These are phyloP conservation scores for Phoma sp. DNA, from an alignment of 2,329 filamentous ascomycete genomes.

Conservation along the genomic window DNA sequence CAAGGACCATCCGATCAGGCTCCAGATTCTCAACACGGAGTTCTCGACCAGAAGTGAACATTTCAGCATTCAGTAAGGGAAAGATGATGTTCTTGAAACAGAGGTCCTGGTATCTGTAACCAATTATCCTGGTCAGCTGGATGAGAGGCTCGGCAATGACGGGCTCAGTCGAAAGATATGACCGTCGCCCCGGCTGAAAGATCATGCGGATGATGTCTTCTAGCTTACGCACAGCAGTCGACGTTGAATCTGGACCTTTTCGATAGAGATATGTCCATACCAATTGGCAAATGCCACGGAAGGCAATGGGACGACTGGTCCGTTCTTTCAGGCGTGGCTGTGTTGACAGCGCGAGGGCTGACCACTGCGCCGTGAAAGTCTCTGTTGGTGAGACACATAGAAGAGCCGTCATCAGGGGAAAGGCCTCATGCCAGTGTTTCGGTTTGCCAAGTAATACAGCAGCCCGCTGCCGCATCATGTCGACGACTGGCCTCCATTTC, in stretches of 20 bases:
- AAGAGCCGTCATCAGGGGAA: conserved; percentile 84
- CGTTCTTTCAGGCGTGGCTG: conserved; percentile 87
- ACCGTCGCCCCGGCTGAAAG: conserved; percentile 78
- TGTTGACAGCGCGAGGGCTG: conserved; percentile 76
- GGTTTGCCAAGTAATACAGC: conserved; percentile 88
- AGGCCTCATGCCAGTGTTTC: conserved; percentile 87
- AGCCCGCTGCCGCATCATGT: conserved; percentile 77
- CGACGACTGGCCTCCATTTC: conserved; percentile 86
- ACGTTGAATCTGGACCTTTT: conserved; percentile 69
- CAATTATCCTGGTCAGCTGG: conserved; percentile 92
- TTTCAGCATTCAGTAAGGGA: conserved; percentile 88
- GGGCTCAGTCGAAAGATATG: conserved; percentile 80
- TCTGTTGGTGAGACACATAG: conserved; percentile 89
- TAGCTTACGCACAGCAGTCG: conserved; percentile 74
- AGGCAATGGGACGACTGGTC: conserved; percentile 74
- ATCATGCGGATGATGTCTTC: conserved; percentile 89
- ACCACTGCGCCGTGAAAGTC: conserved; percentile 83
- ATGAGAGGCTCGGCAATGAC: conserved; percentile 88
- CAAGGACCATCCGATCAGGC: conserved; percentile 96
- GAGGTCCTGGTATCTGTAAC: conserved; percentile 90
- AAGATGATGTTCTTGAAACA: conserved; percentile 95
- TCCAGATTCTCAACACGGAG: conserved; percentile 90
- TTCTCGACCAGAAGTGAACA: conserved; percentile 79
- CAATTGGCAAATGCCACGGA: conserved; percentile 88
- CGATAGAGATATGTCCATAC: conserved; percentile 96